These are phyloP conservation scores for Penicillium coprophilum DNA, from an alignment of 495 filamentous ascomycete genomes.

Conservation along the genomic window DNA sequence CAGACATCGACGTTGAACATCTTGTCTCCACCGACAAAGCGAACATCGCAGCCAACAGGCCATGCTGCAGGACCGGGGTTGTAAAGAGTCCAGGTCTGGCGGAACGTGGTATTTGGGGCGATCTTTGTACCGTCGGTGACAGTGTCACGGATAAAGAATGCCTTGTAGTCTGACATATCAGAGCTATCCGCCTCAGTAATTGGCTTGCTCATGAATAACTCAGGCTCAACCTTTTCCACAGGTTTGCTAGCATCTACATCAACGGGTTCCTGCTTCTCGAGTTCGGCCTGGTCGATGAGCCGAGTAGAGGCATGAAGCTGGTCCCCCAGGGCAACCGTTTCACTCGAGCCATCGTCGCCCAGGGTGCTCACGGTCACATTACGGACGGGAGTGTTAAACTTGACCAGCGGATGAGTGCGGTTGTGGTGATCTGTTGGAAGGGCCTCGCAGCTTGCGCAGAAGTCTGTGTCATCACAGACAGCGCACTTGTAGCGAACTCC, in stretches of 20 bases:
- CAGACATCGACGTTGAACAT: slow-evolving; percentile 85
- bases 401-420: slow-evolving; percentile 90
- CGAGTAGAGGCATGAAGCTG: slow-evolving; percentile 42
- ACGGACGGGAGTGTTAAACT: slow-evolving; percentile 92
- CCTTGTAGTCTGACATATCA: slow-evolving; percentile 50
- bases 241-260: slow-evolving; percentile 63
- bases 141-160: slow-evolving; percentile 76
- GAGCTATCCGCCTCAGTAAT: not conserved
- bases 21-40: slow-evolving; percentile 88
- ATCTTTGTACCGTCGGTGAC: slow-evolving; percentile 75
- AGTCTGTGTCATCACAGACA: slow-evolving; percentile 93
- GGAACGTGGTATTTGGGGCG: slow-evolving; percentile 66
- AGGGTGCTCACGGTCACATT: slow-evolving; percentile 85
- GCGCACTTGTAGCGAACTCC: slow-evolving; percentile 96
- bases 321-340: slow-evolving; percentile 69
- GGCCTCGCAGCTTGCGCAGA: slow-evolving; percentile 93
- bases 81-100: slow-evolving; percentile 88
- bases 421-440: slow-evolving; percentile 83
- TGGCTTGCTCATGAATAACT: not conserved
- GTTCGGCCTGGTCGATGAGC: slow-evolving; percentile 44
- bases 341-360: slow-evolving; percentile 67
- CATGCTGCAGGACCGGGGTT: slow-evolving; percentile 78
- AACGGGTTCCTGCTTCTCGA: slow-evolving; percentile 32
- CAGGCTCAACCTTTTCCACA: slow-evolving; percentile 26
- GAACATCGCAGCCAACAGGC: slow-evolving; percentile 88